Evolutionary conservation across 768 basidiomycete species (phyloP).

Genomic region (Phylloporus arenicola): DNA sequence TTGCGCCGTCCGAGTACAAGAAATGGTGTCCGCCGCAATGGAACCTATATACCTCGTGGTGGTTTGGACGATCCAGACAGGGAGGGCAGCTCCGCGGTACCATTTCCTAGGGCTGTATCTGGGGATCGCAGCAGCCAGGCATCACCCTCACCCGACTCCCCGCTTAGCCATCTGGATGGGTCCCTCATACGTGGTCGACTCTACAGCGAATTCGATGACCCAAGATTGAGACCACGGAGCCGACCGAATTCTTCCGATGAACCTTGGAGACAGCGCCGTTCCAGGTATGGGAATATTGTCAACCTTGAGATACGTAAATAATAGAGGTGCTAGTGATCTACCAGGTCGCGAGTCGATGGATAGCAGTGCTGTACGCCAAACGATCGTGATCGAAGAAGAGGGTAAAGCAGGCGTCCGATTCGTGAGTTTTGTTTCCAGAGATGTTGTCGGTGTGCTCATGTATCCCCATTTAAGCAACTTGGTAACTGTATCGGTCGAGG

Average conservation of each 20-base stretch:
- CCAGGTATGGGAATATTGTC: slow-evolving; percentile 71
- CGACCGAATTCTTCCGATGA: slow-evolving; percentile 70
- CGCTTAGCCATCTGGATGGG: slow-evolving; percentile 28
- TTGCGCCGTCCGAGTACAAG: slow-evolving; percentile 58
- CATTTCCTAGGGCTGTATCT: slow-evolving; percentile 61
- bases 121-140: slow-evolving; percentile 39
- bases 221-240: slow-evolving; percentile 44
- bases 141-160: slow-evolving; percentile 37
- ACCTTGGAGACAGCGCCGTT: slow-evolving; percentile 48
- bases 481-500: slow-evolving; percentile 96
- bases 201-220: slow-evolving; percentile 67
- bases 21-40: slow-evolving; percentile 41
- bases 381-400: slow-evolving; percentile 73
- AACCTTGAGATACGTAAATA: slow-evolving; percentile 49
- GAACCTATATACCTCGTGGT: slow-evolving; percentile 41
- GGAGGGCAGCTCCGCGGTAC: slow-evolving; percentile 43
- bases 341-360: slow-evolving; percentile 57
- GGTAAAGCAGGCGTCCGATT: slow-evolving; percentile 77
- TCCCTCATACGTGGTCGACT: slow-evolving; percentile 54
- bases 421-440: slow-evolving; percentile 45
- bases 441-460: slow-evolving; percentile 8
- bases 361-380: slow-evolving; percentile 58
- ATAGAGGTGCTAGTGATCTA: slow-evolving; percentile 63
- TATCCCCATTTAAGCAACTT: slow-evolving; percentile 63
- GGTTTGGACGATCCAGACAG: slow-evolving; percentile 31